These are phyloP conservation scores for Secale cereale DNA, from an alignment of 176 grass and related monocot species.

Conservation along the genomic window DNA sequence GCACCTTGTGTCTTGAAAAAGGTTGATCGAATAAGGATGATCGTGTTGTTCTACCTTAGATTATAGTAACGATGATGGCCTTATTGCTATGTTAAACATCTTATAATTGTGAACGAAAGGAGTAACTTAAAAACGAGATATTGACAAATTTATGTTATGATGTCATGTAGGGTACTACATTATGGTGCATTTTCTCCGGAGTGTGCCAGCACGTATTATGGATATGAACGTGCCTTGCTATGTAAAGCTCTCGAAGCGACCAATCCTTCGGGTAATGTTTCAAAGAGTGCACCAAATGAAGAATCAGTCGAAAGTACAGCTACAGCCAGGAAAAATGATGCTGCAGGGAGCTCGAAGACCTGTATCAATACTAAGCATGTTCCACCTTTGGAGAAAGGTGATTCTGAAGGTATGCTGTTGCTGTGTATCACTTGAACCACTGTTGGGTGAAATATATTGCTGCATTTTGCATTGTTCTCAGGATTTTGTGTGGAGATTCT, in stretches of 20 bases:
- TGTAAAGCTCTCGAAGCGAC: conserved; percentile 69
- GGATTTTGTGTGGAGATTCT: neutral
- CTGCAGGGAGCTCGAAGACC: conserved; percentile 44
- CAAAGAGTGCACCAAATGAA: conserved; percentile 35
- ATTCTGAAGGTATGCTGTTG: neutral
- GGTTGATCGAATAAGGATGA: neutral
- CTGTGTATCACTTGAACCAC: neutral
- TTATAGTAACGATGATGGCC: neutral
- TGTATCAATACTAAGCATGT: conserved; percentile 36
- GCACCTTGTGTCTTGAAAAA: neutral
- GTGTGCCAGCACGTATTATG: conserved; percentile 68
- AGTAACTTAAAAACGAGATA: neutral
- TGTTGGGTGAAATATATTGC: neutral
- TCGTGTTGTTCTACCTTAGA: neutral
- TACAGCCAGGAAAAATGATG: conserved; percentile 19
- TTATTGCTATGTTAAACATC: neutral
- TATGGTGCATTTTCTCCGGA: conserved; percentile 27
- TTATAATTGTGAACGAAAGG: no score
- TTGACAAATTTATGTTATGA: neutral
- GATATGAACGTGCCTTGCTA: conserved; percentile 67
- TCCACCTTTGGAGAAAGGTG: conserved; percentile 15
- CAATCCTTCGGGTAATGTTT: conserved; percentile 60
- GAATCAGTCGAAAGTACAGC: conserved; percentile 39
- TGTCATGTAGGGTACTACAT: conserved; percentile 34
- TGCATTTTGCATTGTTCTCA: neutral